Evolutionary conservation across 306 rosid genomes (phyloP).

Genomic region (Glycine soja): DNA sequence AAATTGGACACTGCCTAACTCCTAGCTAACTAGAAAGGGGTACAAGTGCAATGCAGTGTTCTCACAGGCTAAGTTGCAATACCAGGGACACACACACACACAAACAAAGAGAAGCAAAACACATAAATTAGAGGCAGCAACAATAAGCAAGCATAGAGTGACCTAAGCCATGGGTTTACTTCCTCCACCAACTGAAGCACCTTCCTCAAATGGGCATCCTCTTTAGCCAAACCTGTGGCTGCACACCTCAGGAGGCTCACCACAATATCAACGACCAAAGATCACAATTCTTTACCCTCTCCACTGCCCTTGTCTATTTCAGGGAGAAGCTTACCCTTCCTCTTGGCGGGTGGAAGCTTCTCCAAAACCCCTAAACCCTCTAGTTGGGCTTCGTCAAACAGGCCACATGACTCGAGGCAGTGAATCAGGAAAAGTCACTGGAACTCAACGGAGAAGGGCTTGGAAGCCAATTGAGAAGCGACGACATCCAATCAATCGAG

Average conservation of each 20-base stretch:
- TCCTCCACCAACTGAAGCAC: constrained; percentile 77
- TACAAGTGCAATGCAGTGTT: background rate
- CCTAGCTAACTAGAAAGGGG: background rate
- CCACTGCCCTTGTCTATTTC: constrained; percentile 53
- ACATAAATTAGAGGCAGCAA: constrained; percentile 12
- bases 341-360: constrained; percentile 49
- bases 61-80: background rate
- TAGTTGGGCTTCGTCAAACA: constrained; percentile 57
- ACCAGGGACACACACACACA: background rate
- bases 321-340: constrained; percentile 55
- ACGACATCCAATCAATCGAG: constrained; percentile 66
- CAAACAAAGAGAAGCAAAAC: background rate
- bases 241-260: constrained; percentile 65
- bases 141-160: constrained; percentile 19
- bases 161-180: constrained; percentile 76
- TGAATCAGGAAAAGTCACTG: constrained; percentile 69
- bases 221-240: constrained; percentile 55
- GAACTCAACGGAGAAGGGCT: constrained; percentile 60
- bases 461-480: constrained; percentile 66
- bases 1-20: background rate
- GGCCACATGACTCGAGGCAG: constrained; percentile 60
- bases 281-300: constrained; percentile 58
- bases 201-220: constrained; percentile 51
- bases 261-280: constrained; percentile 62
- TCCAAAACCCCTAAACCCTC: constrained; percentile 65